Evolutionary conservation across 2,329 filamentous ascomycete species (phyloP).

Genomic region (Rhytidhysteron rufulum): DNA sequence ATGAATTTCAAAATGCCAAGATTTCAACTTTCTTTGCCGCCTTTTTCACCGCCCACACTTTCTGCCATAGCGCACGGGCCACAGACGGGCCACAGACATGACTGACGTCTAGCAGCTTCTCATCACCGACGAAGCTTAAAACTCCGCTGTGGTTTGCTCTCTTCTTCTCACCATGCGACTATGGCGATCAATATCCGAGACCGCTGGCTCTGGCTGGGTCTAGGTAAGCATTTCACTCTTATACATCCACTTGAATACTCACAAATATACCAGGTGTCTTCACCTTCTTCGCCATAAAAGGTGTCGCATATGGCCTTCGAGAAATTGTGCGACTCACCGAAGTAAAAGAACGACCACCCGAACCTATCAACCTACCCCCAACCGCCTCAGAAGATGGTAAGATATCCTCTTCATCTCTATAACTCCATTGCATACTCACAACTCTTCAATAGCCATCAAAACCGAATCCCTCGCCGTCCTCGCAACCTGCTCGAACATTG

Average conservation of each 20-base stretch:
- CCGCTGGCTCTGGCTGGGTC: constrained; percentile 45
- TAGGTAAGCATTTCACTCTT: constrained; percentile 28
- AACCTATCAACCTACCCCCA: constrained; percentile 29
- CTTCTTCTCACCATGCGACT: constrained; percentile 10
- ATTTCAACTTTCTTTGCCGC: background rate
- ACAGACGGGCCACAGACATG: background rate
- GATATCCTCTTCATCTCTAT: constrained; percentile 42
- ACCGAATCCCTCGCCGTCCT: constrained; percentile 39
- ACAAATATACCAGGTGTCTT: constrained; percentile 50
- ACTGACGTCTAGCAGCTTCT: constrained; percentile 18
- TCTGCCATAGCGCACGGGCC: background rate
- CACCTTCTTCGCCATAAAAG: constrained; percentile 55
- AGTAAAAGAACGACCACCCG: constrained; percentile 63
- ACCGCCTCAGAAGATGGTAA: constrained; percentile 62
- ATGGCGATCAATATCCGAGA: constrained; percentile 41
- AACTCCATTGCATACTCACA: constrained; percentile 66
- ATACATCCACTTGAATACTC: constrained; percentile 39
- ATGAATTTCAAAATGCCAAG: constrained; percentile 3
- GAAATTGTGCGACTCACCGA: constrained; percentile 62
- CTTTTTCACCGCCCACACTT: background rate
- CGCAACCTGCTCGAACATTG: constrained; percentile 38
- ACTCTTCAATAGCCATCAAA: constrained; percentile 33
- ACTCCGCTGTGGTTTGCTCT: too few relatives aligned
- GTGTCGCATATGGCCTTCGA: constrained; percentile 57
- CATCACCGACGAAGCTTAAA: too few relatives aligned